A percentile compares a stretch with the other conserved stretches of the same genome.
phyloP scores from a whole-genome alignment of 805 yeast genomes.

The Spathaspora boniae region DNA sequence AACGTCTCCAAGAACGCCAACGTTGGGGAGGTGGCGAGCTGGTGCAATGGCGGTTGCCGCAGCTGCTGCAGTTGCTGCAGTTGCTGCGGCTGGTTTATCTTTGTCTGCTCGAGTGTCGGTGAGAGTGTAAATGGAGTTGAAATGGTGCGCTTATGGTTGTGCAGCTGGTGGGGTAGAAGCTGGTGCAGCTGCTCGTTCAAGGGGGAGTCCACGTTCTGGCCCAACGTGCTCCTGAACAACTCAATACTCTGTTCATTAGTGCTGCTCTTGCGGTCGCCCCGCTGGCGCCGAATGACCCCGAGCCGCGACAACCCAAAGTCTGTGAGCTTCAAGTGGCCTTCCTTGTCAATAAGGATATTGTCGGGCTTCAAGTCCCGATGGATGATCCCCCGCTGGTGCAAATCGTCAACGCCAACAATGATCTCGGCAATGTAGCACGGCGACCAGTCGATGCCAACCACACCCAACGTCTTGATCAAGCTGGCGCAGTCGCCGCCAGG shows the following conservation, averaged over 20 bases:
- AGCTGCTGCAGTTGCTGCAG: constrained; percentile 4
- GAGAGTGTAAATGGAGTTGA: constrained; percentile 45
- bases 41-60: background rate
- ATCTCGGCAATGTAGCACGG: constrained; percentile 85
- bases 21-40: constrained; percentile 8
- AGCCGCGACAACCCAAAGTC: constrained; percentile 93
- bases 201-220: constrained; percentile 20
- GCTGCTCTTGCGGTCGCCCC: constrained; percentile 40
- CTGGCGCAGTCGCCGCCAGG: constrained; percentile 97
- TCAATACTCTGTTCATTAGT: constrained; percentile 42
- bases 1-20: constrained; percentile 9
- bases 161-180: too few species aligned
- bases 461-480: constrained; percentile 74
- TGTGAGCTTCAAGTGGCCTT: constrained; percentile 88
- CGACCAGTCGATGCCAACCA: constrained; percentile 83
- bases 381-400: constrained; percentile 84
- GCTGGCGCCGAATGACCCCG: constrained; percentile 82
- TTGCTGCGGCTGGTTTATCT: constrained; percentile 5
- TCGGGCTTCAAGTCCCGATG: constrained; percentile 97
- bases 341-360: constrained; percentile 76
- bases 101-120: constrained; percentile 31
- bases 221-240: constrained; percentile 25
- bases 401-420: constrained; percentile 82
- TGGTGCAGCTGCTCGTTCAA: constrained; percentile 18
- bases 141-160: constrained; percentile 32